Conservation (phyloP, 2,329 filamentous ascomycete species). For the Monilinia fructigena region DNA sequence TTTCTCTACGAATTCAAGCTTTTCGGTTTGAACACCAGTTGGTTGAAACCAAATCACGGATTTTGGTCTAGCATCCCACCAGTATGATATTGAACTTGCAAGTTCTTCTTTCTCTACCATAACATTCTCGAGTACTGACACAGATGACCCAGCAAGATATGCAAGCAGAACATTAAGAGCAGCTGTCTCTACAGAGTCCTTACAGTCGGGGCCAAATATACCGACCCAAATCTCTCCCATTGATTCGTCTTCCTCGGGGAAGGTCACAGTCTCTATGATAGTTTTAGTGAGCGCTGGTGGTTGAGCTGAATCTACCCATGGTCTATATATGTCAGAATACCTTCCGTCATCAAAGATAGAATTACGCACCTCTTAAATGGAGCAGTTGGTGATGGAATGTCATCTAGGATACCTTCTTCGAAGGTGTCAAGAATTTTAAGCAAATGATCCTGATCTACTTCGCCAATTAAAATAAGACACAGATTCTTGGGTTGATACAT, state of each 20-base stretch:
- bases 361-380: conserved; percentile 61
- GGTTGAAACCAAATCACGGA: conserved; percentile 83
- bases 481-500: conserved; percentile 99
- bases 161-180: conserved; percentile 78
- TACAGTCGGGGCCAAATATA: conserved; percentile 83
- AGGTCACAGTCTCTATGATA: conserved; percentile 75
- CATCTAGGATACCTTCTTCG: conserved; percentile 79
- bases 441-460: conserved; percentile 79
- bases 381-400: conserved; percentile 71
- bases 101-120: conserved; percentile 93
- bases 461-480: conserved; percentile 86
- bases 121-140: conserved; percentile 85
- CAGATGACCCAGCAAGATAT: conserved; percentile 90
- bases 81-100: conserved; percentile 79
- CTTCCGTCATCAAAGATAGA: neutral
- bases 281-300: conserved; percentile 71
- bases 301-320: conserved; percentile 86
- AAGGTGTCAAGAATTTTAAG: conserved; percentile 82
- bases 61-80: conserved; percentile 75
- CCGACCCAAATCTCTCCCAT: conserved; percentile 83
- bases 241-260: conserved; percentile 95
- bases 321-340: conserved; percentile 43
- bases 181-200: conserved; percentile 63
- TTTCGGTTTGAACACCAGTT: conserved; percentile 82
- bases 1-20: conserved; percentile 79